Evolutionary conservation across 805 yeast genomes (phyloP).

Genomic region (Hanseniaspora clermontiae): DNA sequence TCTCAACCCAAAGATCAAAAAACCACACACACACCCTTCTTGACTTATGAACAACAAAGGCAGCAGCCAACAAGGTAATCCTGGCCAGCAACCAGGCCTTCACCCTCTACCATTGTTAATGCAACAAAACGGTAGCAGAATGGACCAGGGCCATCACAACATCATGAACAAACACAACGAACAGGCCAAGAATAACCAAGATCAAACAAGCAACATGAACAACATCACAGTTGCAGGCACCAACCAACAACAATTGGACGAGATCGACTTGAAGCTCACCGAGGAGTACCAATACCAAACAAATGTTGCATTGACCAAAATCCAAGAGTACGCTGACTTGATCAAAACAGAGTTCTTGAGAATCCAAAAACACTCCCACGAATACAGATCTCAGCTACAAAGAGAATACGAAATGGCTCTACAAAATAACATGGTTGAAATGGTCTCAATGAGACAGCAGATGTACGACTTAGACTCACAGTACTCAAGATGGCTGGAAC

Average conservation of each 20-base stretch:
- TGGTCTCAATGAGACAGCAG: conserved; percentile 13
- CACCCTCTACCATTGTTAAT: background rate
- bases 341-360: conserved; percentile 6
- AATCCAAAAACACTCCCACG: conserved; percentile 19
- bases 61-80: background rate
- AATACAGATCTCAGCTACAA: conserved; percentile 20
- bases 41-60: too few relatives aligned
- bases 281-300: conserved; percentile 21
- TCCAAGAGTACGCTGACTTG: conserved; percentile 15
- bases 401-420: conserved; percentile 10
- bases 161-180: conserved; percentile 2
- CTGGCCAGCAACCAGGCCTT: background rate
- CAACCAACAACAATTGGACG: conserved; percentile 3
- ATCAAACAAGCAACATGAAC: conserved; percentile 13
- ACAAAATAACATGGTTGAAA: conserved; percentile 12
- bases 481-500: conserved; percentile 14
- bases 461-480: conserved; percentile 11
- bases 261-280: conserved; percentile 5
- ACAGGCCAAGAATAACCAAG: background rate
- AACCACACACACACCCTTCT: background rate
- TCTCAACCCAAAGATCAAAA: too few relatives aligned
- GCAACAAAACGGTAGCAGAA: conserved; percentile 1
- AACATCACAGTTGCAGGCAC: conserved; percentile 15
- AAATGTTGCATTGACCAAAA: conserved; percentile 16
- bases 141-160: conserved; percentile 4